A percentile compares a stretch with the other conserved stretches of the same genome.
Conservation (phyloP, 2,329 filamentous ascomycete species). For the Ascosphaera pollenicola region DNA sequence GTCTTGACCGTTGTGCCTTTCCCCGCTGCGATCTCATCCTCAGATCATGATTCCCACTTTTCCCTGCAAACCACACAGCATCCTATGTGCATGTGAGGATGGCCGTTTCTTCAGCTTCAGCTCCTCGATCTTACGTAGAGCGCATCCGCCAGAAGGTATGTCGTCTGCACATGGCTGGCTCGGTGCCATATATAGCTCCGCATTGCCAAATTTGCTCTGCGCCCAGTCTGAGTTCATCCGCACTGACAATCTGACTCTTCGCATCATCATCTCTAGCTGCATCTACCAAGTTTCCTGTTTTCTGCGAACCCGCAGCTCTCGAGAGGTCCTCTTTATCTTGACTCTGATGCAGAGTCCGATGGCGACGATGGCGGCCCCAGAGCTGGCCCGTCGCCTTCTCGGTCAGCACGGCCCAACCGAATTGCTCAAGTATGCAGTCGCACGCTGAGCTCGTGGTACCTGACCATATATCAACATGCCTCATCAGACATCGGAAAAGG, state of each 20-base stretch:
- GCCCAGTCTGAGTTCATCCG: background rate
- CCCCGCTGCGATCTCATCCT: background rate
- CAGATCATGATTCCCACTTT: background rate
- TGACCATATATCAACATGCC: background rate
- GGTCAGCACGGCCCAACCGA: background rate
- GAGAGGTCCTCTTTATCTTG: background rate
- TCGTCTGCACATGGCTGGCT: background rate
- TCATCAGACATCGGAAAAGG: slow-evolving; percentile 50
- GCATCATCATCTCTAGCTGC: background rate
- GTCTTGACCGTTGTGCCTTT: no score
- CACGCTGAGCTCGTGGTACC: background rate
- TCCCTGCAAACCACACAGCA: background rate
- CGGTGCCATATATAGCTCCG: no score
- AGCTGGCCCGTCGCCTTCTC: background rate
- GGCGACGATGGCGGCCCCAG: background rate
- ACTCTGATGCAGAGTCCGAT: background rate
- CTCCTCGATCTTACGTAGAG: background rate
- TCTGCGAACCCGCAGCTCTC: background rate
- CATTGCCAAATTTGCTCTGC: background rate
- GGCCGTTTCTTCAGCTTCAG: background rate
- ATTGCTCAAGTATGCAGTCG: background rate
- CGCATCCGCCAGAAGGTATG: background rate
- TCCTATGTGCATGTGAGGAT: background rate
- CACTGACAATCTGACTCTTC: background rate
- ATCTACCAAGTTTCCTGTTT: background rate